Percentiles rank a stretch among this genome's conserved stretches.
These are phyloP conservation scores for Camellia granthamiana DNA, from an alignment of 148 eudicot genomes.

Conservation along the genomic window DNA sequence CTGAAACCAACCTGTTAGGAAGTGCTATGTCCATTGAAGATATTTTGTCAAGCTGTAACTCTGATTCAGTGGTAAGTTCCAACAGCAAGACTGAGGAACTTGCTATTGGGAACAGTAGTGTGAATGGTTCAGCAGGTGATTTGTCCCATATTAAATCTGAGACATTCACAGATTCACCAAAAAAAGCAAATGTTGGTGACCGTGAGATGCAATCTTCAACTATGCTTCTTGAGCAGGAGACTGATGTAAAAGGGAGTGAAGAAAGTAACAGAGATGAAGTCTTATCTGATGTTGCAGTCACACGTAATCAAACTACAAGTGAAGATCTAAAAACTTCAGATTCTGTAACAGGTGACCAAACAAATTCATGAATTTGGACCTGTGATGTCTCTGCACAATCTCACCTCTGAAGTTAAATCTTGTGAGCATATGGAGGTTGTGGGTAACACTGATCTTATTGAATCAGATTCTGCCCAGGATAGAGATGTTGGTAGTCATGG, in stretches of 20 bases:
- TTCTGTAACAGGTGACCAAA: constrained; percentile 12
- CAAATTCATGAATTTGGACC: constrained; percentile 22
- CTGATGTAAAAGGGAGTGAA: constrained; percentile 18
- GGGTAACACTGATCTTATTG: constrained; percentile 11
- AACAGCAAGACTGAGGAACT: constrained; percentile 21
- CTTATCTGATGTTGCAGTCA: constrained; percentile 9
- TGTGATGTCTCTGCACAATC: constrained; percentile 14
- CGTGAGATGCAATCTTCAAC: constrained; percentile 11
- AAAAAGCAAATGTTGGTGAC: constrained; percentile 13
- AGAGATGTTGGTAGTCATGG: constrained; percentile 10
- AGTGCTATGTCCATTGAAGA: constrained; percentile 16
- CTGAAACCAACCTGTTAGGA: constrained; percentile 20
- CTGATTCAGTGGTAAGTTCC: constrained; percentile 15
- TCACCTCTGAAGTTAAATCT: constrained; percentile 18
- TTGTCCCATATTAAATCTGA: constrained; percentile 8
- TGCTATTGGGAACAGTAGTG: constrained; percentile 6
- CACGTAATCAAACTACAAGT: constrained; percentile 17
- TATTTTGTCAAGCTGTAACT: constrained; percentile 14
- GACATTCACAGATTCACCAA: not conserved
- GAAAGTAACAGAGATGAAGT: constrained; percentile 16
- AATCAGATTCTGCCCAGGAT: constrained; percentile 16
- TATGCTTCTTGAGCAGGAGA: constrained; percentile 13
- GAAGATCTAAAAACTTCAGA: constrained; percentile 22
- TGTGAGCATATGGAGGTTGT: constrained; percentile 11
- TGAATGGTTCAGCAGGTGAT: constrained; percentile 1